Evolutionary conservation across 768 basidiomycete species (phyloP).

Genomic region (Xerocomus brunneocitrinus): DNA sequence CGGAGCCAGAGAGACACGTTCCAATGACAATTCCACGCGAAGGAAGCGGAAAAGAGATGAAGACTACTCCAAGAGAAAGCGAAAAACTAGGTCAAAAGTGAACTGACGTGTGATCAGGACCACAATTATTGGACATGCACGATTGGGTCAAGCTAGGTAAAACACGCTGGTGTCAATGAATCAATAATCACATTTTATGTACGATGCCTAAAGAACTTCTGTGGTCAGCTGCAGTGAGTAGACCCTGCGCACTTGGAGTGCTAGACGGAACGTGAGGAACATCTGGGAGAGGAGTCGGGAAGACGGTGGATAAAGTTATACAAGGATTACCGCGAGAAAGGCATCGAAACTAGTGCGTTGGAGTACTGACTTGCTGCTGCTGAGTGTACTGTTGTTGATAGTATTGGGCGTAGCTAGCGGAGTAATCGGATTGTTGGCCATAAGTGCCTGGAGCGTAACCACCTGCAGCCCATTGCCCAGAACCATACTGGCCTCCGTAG

Average conservation of each 20-base stretch:
- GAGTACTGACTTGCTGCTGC: conserved; percentile 60
- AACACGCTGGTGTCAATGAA: conserved; percentile 26
- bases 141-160: conserved; percentile 18
- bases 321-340: conserved; percentile 25
- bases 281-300: conserved; percentile 12
- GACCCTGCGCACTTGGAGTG: conserved; percentile 24
- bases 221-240: conserved; percentile 34
- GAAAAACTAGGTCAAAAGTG: conserved; percentile 11
- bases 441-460: conserved; percentile 32
- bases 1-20: neutral
- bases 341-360: conserved; percentile 27
- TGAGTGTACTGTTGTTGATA: conserved; percentile 87
- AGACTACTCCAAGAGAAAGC: conserved; percentile 17
- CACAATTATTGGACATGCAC: conserved; percentile 3
- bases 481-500: conserved; percentile 40
- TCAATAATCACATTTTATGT: conserved; percentile 26
- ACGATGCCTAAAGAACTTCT: conserved; percentile 30
- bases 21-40: neutral
- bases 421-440: conserved; percentile 58
- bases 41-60: conserved; percentile 28
- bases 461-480: conserved; percentile 35
- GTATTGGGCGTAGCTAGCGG: conserved; percentile 75
- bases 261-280: conserved; percentile 21
- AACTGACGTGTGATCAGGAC: neutral
- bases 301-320: conserved; percentile 14